Conservation (phyloP, 768 basidiomycete genomes). For the Termitomyces sp. region DNA sequence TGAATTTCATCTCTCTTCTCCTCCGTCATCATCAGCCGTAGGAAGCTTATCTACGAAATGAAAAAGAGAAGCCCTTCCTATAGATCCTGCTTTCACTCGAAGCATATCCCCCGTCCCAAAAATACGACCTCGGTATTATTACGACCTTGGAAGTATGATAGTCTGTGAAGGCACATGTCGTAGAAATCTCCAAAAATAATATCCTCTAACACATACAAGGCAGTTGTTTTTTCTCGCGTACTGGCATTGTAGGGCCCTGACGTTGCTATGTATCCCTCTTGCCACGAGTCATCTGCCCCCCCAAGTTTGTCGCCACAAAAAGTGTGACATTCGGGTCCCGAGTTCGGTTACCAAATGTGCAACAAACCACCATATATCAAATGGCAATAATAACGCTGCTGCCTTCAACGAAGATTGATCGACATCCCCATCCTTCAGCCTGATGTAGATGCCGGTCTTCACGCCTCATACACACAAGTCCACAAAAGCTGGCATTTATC, state of each 20-base stretch:
- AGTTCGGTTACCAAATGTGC: not conserved
- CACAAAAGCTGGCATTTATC: not conserved
- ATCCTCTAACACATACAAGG: not conserved
- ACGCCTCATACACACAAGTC: not conserved
- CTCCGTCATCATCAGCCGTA: not conserved
- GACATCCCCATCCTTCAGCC: not conserved
- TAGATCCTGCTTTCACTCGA: not conserved
- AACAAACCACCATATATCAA: constrained; percentile 2
- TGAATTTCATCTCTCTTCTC: not conserved
- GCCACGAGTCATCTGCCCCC: not conserved
- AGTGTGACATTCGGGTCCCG: constrained; percentile 1
- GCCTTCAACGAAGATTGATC: not conserved
- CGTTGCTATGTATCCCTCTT: not conserved
- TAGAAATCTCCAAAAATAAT: not conserved
- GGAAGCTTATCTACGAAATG: not conserved
- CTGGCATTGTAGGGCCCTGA: not conserved
- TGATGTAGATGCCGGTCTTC: not conserved
- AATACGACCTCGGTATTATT: not conserved
- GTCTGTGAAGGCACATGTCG: not conserved
- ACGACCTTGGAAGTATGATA: not conserved
- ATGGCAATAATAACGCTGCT: constrained; percentile 10
- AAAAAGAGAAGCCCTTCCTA: not conserved
- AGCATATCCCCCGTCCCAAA: not conserved
- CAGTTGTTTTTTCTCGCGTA: not conserved
- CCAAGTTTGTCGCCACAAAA: not conserved